Conservation (phyloP, 768 basidiomycete species). For the Mycena albidolilacea region DNA sequence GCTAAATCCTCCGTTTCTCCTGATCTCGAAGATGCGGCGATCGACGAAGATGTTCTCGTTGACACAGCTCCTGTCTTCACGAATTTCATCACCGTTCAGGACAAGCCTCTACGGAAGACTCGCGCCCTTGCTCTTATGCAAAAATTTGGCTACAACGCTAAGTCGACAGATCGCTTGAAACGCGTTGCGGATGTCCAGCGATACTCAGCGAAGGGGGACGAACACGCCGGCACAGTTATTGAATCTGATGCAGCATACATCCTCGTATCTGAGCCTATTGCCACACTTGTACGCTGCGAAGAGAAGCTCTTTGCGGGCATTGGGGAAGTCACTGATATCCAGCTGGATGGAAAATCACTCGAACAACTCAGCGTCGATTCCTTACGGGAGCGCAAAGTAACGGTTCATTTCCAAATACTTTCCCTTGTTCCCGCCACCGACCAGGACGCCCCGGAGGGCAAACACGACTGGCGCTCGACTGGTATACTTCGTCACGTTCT, state of each 20-base stretch:
- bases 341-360: conserved; percentile 38
- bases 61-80: not conserved
- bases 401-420: conserved; percentile 44
- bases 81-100: conserved; percentile 1
- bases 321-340: conserved; percentile 46
- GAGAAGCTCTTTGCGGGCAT: conserved; percentile 46
- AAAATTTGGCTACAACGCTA: not conserved
- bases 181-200: conserved; percentile 10
- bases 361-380: conserved; percentile 37
- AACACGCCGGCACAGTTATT: not conserved
- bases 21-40: conserved; percentile 19
- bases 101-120: conserved; percentile 1
- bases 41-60: not conserved
- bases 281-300: conserved; percentile 42
- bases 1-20: not conserved
- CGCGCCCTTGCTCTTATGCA: conserved; percentile 14
- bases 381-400: conserved; percentile 40
- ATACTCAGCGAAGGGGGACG: not conserved
- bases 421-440: conserved; percentile 40
- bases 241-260: conserved; percentile 19
- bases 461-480: conserved; percentile 47
- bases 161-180: not conserved
- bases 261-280: conserved; percentile 45
- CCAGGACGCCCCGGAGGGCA: conserved; percentile 38
- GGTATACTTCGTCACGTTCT: conserved; percentile 15